Evolutionary conservation across 352 stramenopile genomes (phyloP), one percentile per base, ranked within the genome.

Genomic region (Aphanomyces astaci): DNA sequence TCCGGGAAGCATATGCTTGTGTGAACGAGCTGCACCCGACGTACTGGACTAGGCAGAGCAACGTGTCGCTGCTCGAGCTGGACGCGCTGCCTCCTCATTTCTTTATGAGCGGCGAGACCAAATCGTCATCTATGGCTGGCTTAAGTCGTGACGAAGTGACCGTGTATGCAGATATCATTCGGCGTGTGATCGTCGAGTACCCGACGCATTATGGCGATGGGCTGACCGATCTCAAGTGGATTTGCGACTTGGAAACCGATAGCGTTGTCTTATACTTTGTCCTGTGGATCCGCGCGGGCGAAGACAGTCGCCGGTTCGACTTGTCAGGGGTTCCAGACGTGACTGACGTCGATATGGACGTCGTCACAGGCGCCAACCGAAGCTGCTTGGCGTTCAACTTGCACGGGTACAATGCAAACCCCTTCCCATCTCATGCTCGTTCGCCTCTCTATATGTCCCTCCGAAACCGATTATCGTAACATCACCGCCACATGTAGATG

Each of bases 151-250:
- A 65, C 13, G 56, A 65, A 53, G 28, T 65, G 3, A 17, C 60
- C 0, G 71, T 86, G 27, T 93, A 90, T 68, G 80, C 82, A 3
- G 82, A 91, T 63, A 79, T 94, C 15, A 76, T 89, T n/a, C 73
- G 77, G 54, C 79, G 80, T 57, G 80, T 90, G 11, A 59, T 94
- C 28, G 51, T 66, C 13, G 81, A 80, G 13, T 88, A 81, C 39
- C 80, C 85, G 22, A 84, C 76, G 4, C 81, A 80, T 57, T 92
- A 87, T 40, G 82, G 85, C 25, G 83, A 94, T 31, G 72, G 84
- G 19, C 64, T 90, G 13, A 89, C 85, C 0, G 78, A 78, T 60
- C 82, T 94, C 71, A 53, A 63, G 28, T 94, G 85, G 85, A 36
- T 94, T 2, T 74, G 73, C 0, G 62, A 79, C 0, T 59, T 94